Evolutionary conservation across 2,329 filamentous ascomycete genomes (phyloP).

Genomic region (Microsporum canis): DNA sequence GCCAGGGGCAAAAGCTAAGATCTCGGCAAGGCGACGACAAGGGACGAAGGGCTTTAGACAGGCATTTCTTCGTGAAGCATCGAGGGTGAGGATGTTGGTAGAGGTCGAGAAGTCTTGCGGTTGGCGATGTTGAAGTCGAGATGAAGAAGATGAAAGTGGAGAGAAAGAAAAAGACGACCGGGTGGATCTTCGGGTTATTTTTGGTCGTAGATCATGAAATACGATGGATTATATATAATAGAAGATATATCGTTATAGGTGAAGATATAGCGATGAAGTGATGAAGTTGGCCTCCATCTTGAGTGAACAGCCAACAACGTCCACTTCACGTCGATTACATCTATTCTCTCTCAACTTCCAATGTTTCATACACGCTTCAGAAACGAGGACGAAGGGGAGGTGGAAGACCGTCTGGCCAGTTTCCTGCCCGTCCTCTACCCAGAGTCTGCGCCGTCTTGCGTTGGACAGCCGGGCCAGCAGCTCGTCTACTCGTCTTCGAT

Average conservation of each 20-base stretch:
- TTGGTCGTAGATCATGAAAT: background rate
- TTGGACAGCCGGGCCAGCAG: constrained; percentile 42
- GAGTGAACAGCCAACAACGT: no score
- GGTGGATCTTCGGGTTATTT: constrained; percentile 2
- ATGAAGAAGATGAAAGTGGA: background rate
- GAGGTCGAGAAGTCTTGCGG: background rate
- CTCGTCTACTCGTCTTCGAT: constrained; percentile 40
- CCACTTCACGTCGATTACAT: no score
- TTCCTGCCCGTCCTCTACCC: constrained; percentile 46
- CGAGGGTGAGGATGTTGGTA: background rate
- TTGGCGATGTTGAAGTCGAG: background rate
- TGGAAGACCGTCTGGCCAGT: constrained; percentile 44
- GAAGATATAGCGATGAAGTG: background rate
- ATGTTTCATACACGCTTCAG: constrained; percentile 1
- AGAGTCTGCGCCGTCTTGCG: constrained; percentile 44
- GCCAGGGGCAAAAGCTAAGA: background rate
- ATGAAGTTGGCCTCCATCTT: no score
- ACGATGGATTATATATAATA: background rate
- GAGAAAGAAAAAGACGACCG: background rate
- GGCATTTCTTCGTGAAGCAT: background rate
- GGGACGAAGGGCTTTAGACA: background rate
- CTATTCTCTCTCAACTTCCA: no score
- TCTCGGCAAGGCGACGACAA: background rate
- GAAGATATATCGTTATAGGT: background rate
- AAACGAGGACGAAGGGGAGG: constrained; percentile 19